Evolutionary conservation across 257 asterid species (phyloP).

Genomic region (Coffea eugenioides): DNA sequence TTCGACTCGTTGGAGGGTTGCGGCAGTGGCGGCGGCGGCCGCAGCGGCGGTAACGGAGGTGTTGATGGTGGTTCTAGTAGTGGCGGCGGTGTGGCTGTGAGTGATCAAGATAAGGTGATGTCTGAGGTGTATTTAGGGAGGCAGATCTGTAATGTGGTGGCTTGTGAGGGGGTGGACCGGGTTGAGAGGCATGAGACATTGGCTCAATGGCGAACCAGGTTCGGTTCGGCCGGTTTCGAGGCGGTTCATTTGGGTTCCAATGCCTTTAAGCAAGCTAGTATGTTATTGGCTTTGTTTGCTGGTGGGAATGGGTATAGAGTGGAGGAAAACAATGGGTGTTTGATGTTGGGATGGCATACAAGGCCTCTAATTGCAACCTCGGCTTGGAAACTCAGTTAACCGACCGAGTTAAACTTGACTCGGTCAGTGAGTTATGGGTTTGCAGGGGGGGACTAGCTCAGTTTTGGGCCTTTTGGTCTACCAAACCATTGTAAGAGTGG

Average conservation of each 20-base stretch:
- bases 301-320: conserved; percentile 90
- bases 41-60: conserved; percentile 31
- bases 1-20: conserved; percentile 82
- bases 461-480: conserved; percentile 13
- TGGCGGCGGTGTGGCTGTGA: conserved; percentile 33
- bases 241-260: conserved; percentile 81
- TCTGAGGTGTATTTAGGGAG: conserved; percentile 80
- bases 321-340: conserved; percentile 77
- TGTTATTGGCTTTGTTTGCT: conserved; percentile 68
- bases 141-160: conserved; percentile 91
- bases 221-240: conserved; percentile 48
- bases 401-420: conserved; percentile 1
- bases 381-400: conserved; percentile 67
- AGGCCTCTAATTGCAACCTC: conserved; percentile 87
- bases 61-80: conserved; percentile 32
- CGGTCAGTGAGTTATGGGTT: no score
- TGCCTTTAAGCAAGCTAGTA: conserved; percentile 80
- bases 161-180: conserved; percentile 81
- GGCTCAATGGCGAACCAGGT: conserved; percentile 65
- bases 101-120: conserved; percentile 74
- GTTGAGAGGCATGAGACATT: conserved; percentile 88
- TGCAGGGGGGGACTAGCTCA: conserved; percentile 13
- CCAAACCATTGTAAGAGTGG: conserved; percentile 14
- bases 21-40: conserved; percentile 25
- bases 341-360: conserved; percentile 95